Evolutionary conservation across 2,329 filamentous ascomycete genomes (phyloP), one percentile per base, ranked within the genome.

Genomic region (Venturia carpophila): DNA sequence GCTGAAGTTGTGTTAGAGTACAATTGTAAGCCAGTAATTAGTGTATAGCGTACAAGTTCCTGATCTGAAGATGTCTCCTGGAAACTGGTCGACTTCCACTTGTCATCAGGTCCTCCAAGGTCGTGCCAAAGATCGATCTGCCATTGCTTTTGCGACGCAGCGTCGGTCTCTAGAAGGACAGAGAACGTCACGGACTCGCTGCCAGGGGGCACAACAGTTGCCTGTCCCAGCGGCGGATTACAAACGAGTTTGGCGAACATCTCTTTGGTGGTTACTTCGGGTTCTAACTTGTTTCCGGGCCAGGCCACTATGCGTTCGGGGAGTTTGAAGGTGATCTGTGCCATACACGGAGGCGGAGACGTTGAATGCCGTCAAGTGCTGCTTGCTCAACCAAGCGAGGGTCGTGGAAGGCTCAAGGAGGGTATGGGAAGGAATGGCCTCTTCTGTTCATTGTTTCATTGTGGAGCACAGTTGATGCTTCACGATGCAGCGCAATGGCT

Each of bases 71-170:
- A 24, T 17, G 5, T 39, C 56, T 65, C 55, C n/a, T 39, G 30
- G 19, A 64, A 64, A 45, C 21, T 27, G 9, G 39, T 11, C 62
- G 39, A 37, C 21, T 62, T 55, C 60, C 60, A 55, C 37, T 56
- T 42, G 43, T 56, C 45, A 1, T 63, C 82, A 79, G 69, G 80
- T 43, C 73, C 79, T 34, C 77, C 73, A 63, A 83, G 82, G 69
- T 88, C 86, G 68, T 90, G 85, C 90, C 91, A 96, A 9, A 95
- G 75, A 19, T 84, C 84, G 41, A 91, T 83, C 69, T 94, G 83
- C 87, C 90, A 94, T 24, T 80, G 71, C 67, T 83, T 76, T 9
- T 80, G 79, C 60, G 82, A 82, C 43, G 78, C 79, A 27, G 74
- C 75, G 49, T 84, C 83, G 52, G 87, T 84, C 69, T 92, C 87